These are phyloP conservation scores for Paraconiothyrium brasiliense DNA, from an alignment of 2,329 filamentous ascomycete species.

Conservation along the genomic window DNA sequence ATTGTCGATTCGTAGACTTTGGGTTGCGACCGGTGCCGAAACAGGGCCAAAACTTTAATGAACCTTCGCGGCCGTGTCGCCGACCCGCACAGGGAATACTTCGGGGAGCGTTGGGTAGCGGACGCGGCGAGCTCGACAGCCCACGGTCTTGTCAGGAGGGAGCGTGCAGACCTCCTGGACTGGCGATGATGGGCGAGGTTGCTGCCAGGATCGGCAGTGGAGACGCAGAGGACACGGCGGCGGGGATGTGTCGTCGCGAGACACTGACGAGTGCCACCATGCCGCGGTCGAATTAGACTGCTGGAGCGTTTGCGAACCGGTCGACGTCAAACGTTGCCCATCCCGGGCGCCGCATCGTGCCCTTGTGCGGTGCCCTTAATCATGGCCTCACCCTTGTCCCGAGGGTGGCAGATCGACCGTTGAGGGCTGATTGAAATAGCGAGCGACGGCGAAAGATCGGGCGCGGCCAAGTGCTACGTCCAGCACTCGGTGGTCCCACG, in stretches of 20 bases:
- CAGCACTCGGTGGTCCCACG: background rate
- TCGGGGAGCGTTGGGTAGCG: conserved; percentile 6
- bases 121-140: background rate
- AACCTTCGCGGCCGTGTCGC: conserved; percentile 40
- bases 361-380: conserved; percentile 17
- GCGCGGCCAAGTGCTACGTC: background rate
- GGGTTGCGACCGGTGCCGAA: conserved; percentile 50
- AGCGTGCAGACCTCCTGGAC: background rate
- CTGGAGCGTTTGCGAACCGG: conserved; percentile 43
- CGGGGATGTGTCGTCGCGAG: conserved; percentile 21
- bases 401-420: conserved; percentile 10
- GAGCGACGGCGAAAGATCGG: background rate
- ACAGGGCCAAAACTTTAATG: conserved; percentile 52
- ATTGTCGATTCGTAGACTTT: conserved; percentile 38
- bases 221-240: conserved; percentile 8
- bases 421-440: conserved; percentile 1
- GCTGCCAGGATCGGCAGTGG: conserved; percentile 25
- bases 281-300: conserved; percentile 48
- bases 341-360: conserved; percentile 9
- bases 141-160: background rate
- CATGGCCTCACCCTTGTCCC: conserved; percentile 11
- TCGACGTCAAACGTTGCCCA: conserved; percentile 24
- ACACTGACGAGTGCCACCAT: conserved; percentile 35
- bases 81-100: conserved; percentile 34
- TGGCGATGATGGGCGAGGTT: conserved; percentile 25